Percentiles rank a stretch among this genome's conserved stretches.
Conservation (phyloP, 225 moss, liverwort and hornwort species). For the Marchantia polymorpha region DNA sequence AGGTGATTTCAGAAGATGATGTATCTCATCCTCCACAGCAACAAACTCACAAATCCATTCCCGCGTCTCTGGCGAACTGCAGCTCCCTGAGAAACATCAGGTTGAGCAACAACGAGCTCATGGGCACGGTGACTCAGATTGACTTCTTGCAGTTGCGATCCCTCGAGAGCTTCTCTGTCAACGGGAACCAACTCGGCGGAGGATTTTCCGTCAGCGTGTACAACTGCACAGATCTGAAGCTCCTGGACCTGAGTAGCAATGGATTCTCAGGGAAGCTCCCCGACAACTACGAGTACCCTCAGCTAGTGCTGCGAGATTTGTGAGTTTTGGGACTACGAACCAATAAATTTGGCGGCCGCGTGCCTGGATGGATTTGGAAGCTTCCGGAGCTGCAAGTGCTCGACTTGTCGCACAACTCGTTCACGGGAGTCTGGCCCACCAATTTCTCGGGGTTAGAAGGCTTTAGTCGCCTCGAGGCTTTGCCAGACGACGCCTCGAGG, state of each 20-base stretch:
- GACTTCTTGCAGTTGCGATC: not conserved
- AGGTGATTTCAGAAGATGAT: slow-evolving; percentile 38
- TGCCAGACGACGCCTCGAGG: not conserved
- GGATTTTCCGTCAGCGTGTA: not conserved
- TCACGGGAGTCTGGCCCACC: slow-evolving; percentile 41
- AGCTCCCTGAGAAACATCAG: slow-evolving; percentile 22
- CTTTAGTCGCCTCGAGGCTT: not conserved
- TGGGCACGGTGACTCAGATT: not conserved
- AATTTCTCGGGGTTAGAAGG: not conserved
- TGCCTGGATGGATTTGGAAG: slow-evolving; percentile 41
- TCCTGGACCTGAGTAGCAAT: slow-evolving; percentile 38
- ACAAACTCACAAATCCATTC: slow-evolving; percentile 36
- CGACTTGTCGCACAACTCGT: slow-evolving; percentile 46
- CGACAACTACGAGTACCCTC: too few species aligned
- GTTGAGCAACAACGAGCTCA: not conserved
- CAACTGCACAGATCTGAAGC: slow-evolving; percentile 25
- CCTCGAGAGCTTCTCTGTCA: slow-evolving; percentile 5
- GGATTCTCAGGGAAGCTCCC: slow-evolving; percentile 29
- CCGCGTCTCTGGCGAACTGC: slow-evolving; percentile 32
- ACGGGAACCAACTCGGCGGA: not conserved
- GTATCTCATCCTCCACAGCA: slow-evolving; percentile 29
- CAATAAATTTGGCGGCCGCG: slow-evolving; percentile 42
- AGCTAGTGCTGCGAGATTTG: not conserved
- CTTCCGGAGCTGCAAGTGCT: slow-evolving; percentile 43
- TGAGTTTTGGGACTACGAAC: not conserved